phyloP scores from a whole-genome alignment of 768 basidiomycete genomes.

The Mycena olivaceomarginata region DNA sequence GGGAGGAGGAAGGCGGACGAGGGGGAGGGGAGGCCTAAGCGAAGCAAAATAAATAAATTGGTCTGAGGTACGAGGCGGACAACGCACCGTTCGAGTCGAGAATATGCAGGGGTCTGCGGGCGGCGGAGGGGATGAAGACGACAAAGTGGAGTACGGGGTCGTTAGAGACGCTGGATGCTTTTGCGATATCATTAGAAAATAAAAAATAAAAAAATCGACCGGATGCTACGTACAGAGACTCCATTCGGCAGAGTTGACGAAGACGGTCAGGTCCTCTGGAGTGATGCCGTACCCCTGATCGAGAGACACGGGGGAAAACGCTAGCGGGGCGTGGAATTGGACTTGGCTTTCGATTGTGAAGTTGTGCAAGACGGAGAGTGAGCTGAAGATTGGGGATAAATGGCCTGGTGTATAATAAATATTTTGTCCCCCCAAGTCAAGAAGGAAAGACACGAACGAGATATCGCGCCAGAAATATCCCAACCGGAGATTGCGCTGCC shows the following conservation, averaged over 20 bases:
- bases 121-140: conserved; percentile 86
- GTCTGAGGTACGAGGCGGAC: conserved; percentile 31
- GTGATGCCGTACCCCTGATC: conserved; percentile 75
- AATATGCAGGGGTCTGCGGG: conserved; percentile 83
- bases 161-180: conserved; percentile 91
- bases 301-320: conserved; percentile 77
- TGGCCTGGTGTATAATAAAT: conserved; percentile 70
- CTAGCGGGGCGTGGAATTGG: conserved; percentile 92
- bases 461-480: conserved; percentile 81
- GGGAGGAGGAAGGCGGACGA: conserved; percentile 91
- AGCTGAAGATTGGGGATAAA: conserved; percentile 77
- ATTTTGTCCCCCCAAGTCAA: background rate
- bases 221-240: conserved; percentile 78
- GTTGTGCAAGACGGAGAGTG: conserved; percentile 85
- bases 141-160: conserved; percentile 97
- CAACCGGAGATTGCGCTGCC: conserved; percentile 79
- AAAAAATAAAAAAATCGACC: background rate
- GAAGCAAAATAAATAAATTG: background rate
- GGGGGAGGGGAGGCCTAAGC: conserved; percentile 65
- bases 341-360: conserved; percentile 97
- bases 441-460: conserved; percentile 67
- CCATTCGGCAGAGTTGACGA: conserved; percentile 98
- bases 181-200: conserved; percentile 22
- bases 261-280: conserved; percentile 91
- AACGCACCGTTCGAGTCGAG: conserved; percentile 67